Percentiles rank a stretch among this genome's conserved stretches.
phyloP scores from a whole-genome alignment of 2,329 filamentous ascomycete species.

The Verticillium dahliae region DNA sequence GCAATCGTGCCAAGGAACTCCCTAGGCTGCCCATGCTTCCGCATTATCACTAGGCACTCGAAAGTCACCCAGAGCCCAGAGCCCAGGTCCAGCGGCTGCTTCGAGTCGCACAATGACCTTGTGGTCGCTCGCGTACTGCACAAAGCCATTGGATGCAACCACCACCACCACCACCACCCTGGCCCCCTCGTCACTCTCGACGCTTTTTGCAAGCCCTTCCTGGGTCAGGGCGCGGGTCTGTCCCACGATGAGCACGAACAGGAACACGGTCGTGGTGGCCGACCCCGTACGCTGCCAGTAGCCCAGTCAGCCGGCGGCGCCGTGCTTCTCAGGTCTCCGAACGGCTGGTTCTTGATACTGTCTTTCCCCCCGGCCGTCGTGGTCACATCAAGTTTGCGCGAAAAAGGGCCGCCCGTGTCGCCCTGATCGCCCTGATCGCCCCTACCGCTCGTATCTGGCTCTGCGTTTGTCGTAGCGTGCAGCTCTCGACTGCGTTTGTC shows the following conservation, averaged over 20 bases:
- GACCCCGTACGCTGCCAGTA: not conserved
- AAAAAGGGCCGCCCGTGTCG: constrained; percentile 8
- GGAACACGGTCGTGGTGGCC: not conserved
- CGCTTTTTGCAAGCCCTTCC: constrained; percentile 1
- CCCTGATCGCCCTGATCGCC: not conserved
- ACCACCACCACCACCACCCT: not conserved
- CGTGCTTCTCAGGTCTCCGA: not conserved
- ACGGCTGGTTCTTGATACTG: constrained; percentile 2
- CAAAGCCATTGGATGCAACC: constrained; percentile 7
- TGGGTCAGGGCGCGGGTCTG: not conserved
- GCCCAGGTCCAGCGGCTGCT: not conserved
- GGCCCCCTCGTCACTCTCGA: constrained; percentile 3
- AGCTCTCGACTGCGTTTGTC: not conserved
- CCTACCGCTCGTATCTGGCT: not conserved
- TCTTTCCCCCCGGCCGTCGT: constrained; percentile 1
- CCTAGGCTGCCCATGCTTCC: not conserved
- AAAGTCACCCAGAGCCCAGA: not conserved
- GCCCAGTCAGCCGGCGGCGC: not conserved
- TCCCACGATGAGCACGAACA: constrained; percentile 1
- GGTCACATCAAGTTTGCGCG: constrained; percentile 6
- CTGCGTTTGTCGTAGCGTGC: not conserved
- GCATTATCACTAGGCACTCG: not conserved
- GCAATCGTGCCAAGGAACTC: no score
- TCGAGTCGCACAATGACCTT: constrained; percentile 5
- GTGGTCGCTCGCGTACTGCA: constrained; percentile 10